Conservation (phyloP, 352 stramenopile species). For the Phytophthora fragariaefolia region DNA sequence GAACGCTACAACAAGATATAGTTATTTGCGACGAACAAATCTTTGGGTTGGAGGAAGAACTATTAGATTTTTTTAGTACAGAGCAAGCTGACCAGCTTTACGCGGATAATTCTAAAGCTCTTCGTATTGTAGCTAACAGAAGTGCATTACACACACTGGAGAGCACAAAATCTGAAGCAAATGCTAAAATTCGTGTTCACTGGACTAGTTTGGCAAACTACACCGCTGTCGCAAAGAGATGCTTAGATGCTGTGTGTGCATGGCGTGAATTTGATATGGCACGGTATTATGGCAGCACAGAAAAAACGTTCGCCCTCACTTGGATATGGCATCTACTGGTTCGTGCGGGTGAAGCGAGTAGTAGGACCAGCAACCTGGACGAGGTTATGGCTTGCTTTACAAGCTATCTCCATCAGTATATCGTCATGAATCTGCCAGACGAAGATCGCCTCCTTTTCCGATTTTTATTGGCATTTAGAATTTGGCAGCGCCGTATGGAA, state of each 20-base stretch:
- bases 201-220: constrained; percentile 32
- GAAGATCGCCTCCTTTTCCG: constrained; percentile 42
- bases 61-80: constrained; percentile 64
- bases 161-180: constrained; percentile 46
- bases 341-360: constrained; percentile 25
- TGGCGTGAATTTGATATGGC: constrained; percentile 43
- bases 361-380: constrained; percentile 26
- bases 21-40: constrained; percentile 63
- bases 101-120: constrained; percentile 50
- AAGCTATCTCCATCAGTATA: constrained; percentile 22
- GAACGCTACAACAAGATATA: constrained; percentile 52
- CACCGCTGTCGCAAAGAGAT: constrained; percentile 35
- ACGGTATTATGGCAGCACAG: neutral
- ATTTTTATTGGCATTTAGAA: constrained; percentile 46
- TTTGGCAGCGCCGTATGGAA: constrained; percentile 38
- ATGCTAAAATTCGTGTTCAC: constrained; percentile 45
- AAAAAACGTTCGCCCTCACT: constrained; percentile 15
- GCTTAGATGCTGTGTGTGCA: constrained; percentile 41
- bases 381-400: constrained; percentile 33
- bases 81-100: constrained; percentile 51
- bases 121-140: constrained; percentile 69
- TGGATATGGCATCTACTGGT: constrained; percentile 54
- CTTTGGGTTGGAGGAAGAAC: constrained; percentile 59
- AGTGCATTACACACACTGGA: constrained; percentile 56
- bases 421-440: constrained; percentile 39